These are phyloP conservation scores for Trichomonas tenax DNA, from an alignment of 208 protist genomes.

Conservation along the genomic window DNA sequence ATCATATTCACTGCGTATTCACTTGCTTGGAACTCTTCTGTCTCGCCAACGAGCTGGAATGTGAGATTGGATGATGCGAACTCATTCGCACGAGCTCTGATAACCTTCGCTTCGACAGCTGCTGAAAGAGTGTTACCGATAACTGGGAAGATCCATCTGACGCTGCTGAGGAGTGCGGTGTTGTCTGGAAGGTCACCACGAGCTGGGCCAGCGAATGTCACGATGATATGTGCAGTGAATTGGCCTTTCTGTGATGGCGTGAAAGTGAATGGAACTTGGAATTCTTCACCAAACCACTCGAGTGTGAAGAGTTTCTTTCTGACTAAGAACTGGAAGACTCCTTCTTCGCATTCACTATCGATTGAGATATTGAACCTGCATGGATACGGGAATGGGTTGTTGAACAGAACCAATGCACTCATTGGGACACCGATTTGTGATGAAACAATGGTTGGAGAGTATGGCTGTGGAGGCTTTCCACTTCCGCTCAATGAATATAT, in stretches of 20 bases:
- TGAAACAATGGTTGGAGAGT: neutral
- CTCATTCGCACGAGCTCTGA: neutral
- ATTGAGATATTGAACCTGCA: neutral
- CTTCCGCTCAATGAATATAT: neutral
- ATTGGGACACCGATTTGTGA: neutral
- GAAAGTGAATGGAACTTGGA: constrained; percentile 2
- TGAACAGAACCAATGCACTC: neutral
- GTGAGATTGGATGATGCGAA: neutral
- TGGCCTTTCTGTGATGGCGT: neutral
- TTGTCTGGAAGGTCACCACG: neutral
- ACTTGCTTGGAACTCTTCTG: neutral
- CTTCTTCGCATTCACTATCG: neutral
- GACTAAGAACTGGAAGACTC: neutral
- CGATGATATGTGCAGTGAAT: neutral
- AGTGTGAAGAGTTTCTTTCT: neutral
- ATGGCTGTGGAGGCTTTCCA: neutral
- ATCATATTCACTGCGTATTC: neutral
- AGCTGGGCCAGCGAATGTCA: neutral
- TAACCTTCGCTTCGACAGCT: neutral
- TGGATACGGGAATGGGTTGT: neutral
- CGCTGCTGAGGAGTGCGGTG: too few relatives aligned
- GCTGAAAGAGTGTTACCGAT: neutral
- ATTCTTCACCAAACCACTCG: neutral
- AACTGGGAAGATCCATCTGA: neutral
- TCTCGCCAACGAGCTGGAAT: neutral